Evolutionary conservation across 2,329 filamentous ascomycete species (phyloP).

Genomic region (Lachnum nothofagi): DNA sequence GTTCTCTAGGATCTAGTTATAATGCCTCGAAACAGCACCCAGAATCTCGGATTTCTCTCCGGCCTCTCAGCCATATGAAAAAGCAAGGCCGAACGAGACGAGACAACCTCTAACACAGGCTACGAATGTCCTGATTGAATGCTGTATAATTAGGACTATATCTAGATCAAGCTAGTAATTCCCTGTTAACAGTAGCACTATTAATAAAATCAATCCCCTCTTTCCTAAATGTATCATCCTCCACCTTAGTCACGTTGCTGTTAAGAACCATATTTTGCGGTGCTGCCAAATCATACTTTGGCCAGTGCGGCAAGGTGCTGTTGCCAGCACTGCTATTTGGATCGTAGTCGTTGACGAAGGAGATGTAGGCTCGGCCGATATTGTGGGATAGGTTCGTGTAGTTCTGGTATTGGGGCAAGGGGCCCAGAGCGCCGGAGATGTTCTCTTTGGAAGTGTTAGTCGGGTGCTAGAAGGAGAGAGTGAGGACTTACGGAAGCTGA

Average conservation of each 20-base stretch:
- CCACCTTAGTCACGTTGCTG: constrained; percentile 40
- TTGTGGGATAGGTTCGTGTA: constrained; percentile 29
- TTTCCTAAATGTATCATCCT: constrained; percentile 44
- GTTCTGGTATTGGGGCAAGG: constrained; percentile 39
- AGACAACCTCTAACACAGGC: too few relatives aligned
- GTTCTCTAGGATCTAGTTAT: too few relatives aligned
- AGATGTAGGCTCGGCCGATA: constrained; percentile 25
- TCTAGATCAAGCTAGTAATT: constrained; percentile 34
- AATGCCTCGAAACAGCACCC: too few relatives aligned
- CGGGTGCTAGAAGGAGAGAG: not conserved
- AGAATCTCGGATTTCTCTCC: too few relatives aligned
- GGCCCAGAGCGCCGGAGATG: constrained; percentile 43
- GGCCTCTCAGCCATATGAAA: too few relatives aligned
- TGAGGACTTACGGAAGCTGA: constrained; percentile 37
- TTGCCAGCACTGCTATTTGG: constrained; percentile 36
- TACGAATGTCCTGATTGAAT: too few relatives aligned
- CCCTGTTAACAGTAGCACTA: constrained; percentile 36
- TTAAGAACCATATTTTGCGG: constrained; percentile 44
- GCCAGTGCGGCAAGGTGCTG: constrained; percentile 38
- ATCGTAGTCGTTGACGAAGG: constrained; percentile 40
- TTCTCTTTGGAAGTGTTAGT: constrained; percentile 33
- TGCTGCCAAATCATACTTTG: constrained; percentile 34
- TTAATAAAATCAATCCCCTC: constrained; percentile 44
- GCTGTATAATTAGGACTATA: too few relatives aligned
- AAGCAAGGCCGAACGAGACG: too few relatives aligned